Evolutionary conservation across 345 rosid species (phyloP), one percentile per base, ranked within the genome.

Genomic region (Aquilaria malaccensis): DNA sequence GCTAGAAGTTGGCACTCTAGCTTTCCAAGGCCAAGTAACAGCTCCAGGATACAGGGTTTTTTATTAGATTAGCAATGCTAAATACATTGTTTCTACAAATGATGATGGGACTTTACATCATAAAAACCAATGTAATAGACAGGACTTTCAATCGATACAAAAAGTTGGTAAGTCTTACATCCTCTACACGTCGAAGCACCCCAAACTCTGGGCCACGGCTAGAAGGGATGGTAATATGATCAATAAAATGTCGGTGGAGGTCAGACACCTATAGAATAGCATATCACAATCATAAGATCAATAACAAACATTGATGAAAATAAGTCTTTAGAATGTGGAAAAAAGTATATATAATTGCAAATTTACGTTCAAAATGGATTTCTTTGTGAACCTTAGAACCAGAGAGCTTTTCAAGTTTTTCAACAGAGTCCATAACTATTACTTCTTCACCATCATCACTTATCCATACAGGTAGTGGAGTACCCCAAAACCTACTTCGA

Each of bases 401-500:
- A 56, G 99, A 88, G 76, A 85, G 93, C 67, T 75, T 79, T 82
- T 94, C 93, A 72, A 94, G 97, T 73, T 80, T 85, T 43, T 87
- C 74, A 50, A 94, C 79, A 33, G 96, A 94, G 73, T 88, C 93
- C 81, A 94, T 77, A 53, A 94, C 93, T 30, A 75, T 57, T 22
- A 84, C 52, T 83, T 94, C 97, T 69, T 80, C 79, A 30, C 83
- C 93, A 71, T 94, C 99, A 70, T 83, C 93, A 69, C 96, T 91
- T 14, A 76, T 79, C 99, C 99, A 94, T 32, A 94, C 55, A 10
- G 99, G 99, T 63, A 94, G 88, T 69, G 99, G 99, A 57, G 99
- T 94, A 49, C 99, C 99, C 99, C 97, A 94, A 74, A 91, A 94
- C 65, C 99, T 78, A 79, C 96, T 94, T 68, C 99, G 76, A 77